These are phyloP conservation scores for Microdochium paspali DNA, from an alignment of 2,329 filamentous ascomycete genomes.

Conservation along the genomic window DNA sequence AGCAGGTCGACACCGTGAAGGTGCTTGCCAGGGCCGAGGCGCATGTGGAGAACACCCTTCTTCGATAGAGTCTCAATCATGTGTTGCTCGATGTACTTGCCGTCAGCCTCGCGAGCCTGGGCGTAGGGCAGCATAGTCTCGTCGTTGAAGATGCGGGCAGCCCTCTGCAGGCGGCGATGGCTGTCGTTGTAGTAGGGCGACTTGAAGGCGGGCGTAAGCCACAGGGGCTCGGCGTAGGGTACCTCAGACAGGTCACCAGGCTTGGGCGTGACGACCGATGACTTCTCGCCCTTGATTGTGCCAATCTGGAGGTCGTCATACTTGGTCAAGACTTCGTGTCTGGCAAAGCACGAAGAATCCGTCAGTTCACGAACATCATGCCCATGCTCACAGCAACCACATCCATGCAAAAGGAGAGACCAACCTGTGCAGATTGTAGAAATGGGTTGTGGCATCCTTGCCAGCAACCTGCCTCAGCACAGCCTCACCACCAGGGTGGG, in stretches of 20 bases:
- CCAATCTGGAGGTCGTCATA: conserved; percentile 70
- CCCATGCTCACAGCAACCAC: too few species aligned
- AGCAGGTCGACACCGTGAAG: conserved; percentile 62
- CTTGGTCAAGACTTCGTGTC: conserved; percentile 81
- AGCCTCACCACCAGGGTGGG: conserved; percentile 73
- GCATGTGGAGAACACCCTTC: conserved; percentile 69
- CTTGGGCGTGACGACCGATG: conserved; percentile 60
- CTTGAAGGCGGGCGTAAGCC: conserved; percentile 69
- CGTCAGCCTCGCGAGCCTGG: conserved; percentile 64
- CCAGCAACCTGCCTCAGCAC: conserved; percentile 76
- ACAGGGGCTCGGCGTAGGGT: conserved; percentile 78
- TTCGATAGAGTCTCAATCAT: conserved; percentile 73
- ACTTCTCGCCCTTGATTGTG: conserved; percentile 63
- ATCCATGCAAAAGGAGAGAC: too few species aligned
- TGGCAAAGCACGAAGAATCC: too few species aligned
- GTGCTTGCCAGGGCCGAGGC: conserved; percentile 74
- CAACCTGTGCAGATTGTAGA: conserved; percentile 88
- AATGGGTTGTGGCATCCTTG: conserved; percentile 69
- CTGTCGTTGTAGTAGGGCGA: conserved; percentile 73
- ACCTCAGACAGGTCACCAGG: conserved; percentile 66
- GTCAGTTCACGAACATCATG: too few species aligned
- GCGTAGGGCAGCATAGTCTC: conserved; percentile 64
- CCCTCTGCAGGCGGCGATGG: conserved; percentile 59
- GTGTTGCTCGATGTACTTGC: conserved; percentile 59
- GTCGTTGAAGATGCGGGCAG: conserved; percentile 66